Evolutionary conservation across 768 basidiomycete species (phyloP), one percentile per base, ranked within the genome.

Genomic region (Rhodocollybia butyracea): DNA sequence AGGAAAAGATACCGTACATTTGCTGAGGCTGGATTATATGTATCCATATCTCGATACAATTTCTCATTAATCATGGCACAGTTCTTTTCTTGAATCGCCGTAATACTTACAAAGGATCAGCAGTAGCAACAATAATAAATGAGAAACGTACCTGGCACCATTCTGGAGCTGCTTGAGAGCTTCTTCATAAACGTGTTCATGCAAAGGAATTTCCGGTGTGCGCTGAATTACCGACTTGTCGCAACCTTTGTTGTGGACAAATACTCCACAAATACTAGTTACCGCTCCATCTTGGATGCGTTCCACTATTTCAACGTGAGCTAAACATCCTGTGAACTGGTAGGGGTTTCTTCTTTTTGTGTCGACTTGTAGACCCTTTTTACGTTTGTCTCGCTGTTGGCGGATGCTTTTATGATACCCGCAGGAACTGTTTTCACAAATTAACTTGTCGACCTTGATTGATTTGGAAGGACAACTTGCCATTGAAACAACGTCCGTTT

Each of bases 321-420:
- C 73, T 10, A 71, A 61, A 54, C 73, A 75, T 15, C 66, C 69
- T 7, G 67, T 67, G 57, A 66, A 72, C 12, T 46, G 51, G 43
- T 59, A 61, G 6, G 61, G 45, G n/a, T n/a, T n/a, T n/a, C n/a
- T n/a, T n/a, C n/a, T n/a, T n/a, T n/a, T n/a, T n/a, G n/a, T n/a
- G n/a, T n/a, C n/a, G n/a, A n/a, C n/a, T n/a, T n/a, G n/a, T n/a
- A n/a, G n/a, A n/a, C n/a, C n/a, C n/a, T n/a, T n/a, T n/a, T n/a
- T n/a, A n/a, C n/a, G n/a, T n/a, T n/a, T n/a, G n/a, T n/a, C n/a
- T n/a, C n/a, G n/a, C n/a, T n/a, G n/a, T n/a, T n/a, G n/a, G n/a
- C n/a, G n/a, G n/a, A n/a, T n/a, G n/a, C n/a, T n/a, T n/a, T n/a
- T n/a, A n/a, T n/a, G n/a, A n/a, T n/a, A n/a, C n/a, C n/a, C n/a